Conservation (phyloP, 2,329 filamentous ascomycete genomes). For the Zasmidium citrigriseum region DNA sequence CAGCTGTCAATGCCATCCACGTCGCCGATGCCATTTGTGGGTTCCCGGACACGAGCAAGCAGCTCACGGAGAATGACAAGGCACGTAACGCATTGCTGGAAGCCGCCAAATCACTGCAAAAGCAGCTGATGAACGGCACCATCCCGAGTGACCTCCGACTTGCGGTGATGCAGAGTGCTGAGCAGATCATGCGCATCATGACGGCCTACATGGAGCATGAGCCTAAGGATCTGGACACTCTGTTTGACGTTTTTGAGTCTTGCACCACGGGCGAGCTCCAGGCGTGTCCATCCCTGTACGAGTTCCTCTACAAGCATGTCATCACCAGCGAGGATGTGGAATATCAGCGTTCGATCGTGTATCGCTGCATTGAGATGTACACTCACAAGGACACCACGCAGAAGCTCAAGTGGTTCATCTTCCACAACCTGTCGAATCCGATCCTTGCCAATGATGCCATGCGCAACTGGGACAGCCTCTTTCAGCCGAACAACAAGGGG, state of each 20-base stretch:
- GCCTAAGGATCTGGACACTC: constrained; percentile 65
- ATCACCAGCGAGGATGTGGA: constrained; percentile 83
- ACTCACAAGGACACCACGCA: constrained; percentile 76
- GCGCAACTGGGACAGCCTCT: constrained; percentile 66
- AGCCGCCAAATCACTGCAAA: constrained; percentile 77
- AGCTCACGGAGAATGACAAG: constrained; percentile 61
- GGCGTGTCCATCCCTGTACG: constrained; percentile 70
- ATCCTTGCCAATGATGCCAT: constrained; percentile 96
- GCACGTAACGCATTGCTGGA: constrained; percentile 61
- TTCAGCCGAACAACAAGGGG: constrained; percentile 55
- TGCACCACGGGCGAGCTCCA: constrained; percentile 84
- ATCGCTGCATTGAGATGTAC: constrained; percentile 86
- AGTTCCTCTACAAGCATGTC: constrained; percentile 82
- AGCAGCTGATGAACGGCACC: constrained; percentile 67
- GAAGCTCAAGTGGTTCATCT: constrained; percentile 87
- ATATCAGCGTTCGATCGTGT: constrained; percentile 78
- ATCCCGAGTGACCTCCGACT: constrained; percentile 74
- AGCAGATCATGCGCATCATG: constrained; percentile 83
- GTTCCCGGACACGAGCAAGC: constrained; percentile 64
- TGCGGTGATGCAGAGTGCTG: constrained; percentile 82
- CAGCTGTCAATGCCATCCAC: constrained; percentile 85
- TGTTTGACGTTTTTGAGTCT: constrained; percentile 81
- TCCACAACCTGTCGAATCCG: constrained; percentile 91
- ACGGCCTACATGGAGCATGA: constrained; percentile 76
- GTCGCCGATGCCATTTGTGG: constrained; percentile 76